Evolutionary conservation across 208 protist species (phyloP).

Genomic region (Leishmania mexicana): DNA sequence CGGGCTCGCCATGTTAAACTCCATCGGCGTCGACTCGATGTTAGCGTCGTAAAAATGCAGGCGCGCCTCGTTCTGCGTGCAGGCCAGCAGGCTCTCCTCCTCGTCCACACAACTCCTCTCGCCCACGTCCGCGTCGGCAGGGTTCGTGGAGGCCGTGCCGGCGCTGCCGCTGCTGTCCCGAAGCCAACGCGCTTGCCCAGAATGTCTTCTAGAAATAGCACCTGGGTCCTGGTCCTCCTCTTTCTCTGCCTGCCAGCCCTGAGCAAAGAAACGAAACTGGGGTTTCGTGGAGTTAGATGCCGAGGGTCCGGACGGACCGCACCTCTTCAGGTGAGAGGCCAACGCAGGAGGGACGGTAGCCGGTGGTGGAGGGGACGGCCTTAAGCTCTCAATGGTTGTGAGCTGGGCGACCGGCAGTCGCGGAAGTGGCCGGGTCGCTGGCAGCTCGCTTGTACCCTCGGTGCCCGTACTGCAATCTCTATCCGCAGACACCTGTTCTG

Average conservation of each 20-base stretch:
- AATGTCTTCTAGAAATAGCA: background rate
- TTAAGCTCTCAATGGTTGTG: background rate
- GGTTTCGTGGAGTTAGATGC: background rate
- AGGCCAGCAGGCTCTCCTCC: background rate
- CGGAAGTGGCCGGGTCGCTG: background rate
- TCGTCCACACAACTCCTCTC: background rate
- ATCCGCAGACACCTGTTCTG: background rate
- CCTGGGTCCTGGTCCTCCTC: background rate
- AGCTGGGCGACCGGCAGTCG: background rate
- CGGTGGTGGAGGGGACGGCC: background rate
- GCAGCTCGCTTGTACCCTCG: background rate
- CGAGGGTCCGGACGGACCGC: background rate
- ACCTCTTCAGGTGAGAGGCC: background rate
- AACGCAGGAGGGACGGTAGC: background rate
- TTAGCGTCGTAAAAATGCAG: constrained; percentile 10
- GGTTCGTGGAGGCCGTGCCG: background rate
- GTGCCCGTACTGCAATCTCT: too few species aligned
- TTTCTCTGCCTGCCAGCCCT: background rate
- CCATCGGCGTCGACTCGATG: background rate
- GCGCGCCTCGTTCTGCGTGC: background rate
- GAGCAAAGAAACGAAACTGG: constrained; percentile 4
- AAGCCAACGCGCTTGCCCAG: background rate
- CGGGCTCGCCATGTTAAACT: background rate
- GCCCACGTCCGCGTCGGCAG: background rate
- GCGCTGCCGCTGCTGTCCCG: background rate